Percentiles rank a stretch among this genome's conserved stretches.
These are phyloP conservation scores for Allodekkera sacchari DNA, from an alignment of 805 yeast species.

Conservation along the genomic window DNA sequence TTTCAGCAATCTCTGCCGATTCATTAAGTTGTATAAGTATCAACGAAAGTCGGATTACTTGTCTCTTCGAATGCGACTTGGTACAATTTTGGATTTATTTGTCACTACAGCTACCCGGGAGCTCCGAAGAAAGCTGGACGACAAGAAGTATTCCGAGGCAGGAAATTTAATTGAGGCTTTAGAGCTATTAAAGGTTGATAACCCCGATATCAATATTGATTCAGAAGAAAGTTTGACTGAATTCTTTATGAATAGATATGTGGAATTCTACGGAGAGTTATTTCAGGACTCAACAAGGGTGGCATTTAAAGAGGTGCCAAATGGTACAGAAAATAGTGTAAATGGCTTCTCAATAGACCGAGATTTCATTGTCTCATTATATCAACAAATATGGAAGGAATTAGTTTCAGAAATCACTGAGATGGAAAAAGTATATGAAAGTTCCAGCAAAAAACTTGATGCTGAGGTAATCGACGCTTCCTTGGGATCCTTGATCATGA, in stretches of 20 bases:
- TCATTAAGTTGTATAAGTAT: constrained; percentile 17
- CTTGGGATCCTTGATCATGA: no score
- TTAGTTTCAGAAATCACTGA: constrained; percentile 22
- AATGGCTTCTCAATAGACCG: constrained; percentile 20
- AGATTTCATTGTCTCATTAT: constrained; percentile 16
- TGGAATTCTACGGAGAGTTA: constrained; percentile 21
- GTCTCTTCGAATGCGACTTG: constrained; percentile 30
- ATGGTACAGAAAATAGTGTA: constrained; percentile 12
- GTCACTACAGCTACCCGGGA: constrained; percentile 65
- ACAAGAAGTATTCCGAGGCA: constrained; percentile 34
- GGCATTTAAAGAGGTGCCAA: constrained; percentile 10
- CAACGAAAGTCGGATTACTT: constrained; percentile 11
- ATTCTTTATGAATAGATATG: constrained; percentile 23
- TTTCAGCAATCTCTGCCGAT: constrained; percentile 21
- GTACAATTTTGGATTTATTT: constrained; percentile 56
- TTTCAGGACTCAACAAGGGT: no score
- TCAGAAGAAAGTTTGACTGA: constrained; percentile 26
- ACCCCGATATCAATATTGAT: constrained; percentile 28
- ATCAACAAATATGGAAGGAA: constrained; percentile 11
- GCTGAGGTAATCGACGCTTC: no score
- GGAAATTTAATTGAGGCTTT: constrained; percentile 17
- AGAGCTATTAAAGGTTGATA: constrained; percentile 14
- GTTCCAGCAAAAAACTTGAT: no score
- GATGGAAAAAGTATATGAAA: constrained; percentile 18
- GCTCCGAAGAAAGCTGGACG: constrained; percentile 48